Conservation (phyloP, 768 basidiomycete species). For the Kwoniella newhampshirensis region DNA sequence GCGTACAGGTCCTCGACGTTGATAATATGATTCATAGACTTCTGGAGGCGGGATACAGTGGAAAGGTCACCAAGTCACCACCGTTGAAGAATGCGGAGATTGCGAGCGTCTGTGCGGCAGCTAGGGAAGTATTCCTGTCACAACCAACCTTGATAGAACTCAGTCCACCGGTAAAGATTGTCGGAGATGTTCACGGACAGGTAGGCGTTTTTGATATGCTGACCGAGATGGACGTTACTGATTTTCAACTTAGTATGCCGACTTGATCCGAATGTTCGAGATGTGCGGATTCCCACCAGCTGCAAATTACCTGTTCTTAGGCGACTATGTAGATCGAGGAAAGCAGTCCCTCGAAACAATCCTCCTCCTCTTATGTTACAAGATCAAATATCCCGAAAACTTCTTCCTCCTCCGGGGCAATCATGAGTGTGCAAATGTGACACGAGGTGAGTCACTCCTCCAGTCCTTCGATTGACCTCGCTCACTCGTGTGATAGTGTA, state of each 20-base stretch:
- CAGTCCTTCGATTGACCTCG: neutral
- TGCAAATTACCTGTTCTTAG: slow-evolving; percentile 96
- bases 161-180: slow-evolving; percentile 97
- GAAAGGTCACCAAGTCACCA: slow-evolving; percentile 93
- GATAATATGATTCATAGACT: slow-evolving; percentile 98
- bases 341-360: slow-evolving; percentile 99
- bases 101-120: slow-evolving; percentile 86
- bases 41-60: slow-evolving; percentile 93
- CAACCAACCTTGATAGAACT: slow-evolving; percentile 97
- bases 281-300: slow-evolving; percentile 99
- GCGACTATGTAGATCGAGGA: slow-evolving; percentile 97
- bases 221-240: neutral
- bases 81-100: slow-evolving; percentile 92
- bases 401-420: slow-evolving; percentile 97
- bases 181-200: slow-evolving; percentile 98
- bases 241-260: slow-evolving; percentile 64
- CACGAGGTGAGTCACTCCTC: slow-evolving; percentile 69
- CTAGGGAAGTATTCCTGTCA: slow-evolving; percentile 90
- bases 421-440: slow-evolving; percentile 99
- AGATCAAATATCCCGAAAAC: slow-evolving; percentile 99
- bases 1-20: slow-evolving; percentile 68
- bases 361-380: slow-evolving; percentile 93
- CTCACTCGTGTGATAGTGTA: slow-evolving; percentile 65
- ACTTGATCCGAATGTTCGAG: slow-evolving; percentile 96
- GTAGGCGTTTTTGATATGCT: slow-evolving; percentile 27